Evolutionary conservation across 768 basidiomycete genomes (phyloP), one percentile per base, ranked within the genome.

Genomic region (Gymnopilus dilepis): DNA sequence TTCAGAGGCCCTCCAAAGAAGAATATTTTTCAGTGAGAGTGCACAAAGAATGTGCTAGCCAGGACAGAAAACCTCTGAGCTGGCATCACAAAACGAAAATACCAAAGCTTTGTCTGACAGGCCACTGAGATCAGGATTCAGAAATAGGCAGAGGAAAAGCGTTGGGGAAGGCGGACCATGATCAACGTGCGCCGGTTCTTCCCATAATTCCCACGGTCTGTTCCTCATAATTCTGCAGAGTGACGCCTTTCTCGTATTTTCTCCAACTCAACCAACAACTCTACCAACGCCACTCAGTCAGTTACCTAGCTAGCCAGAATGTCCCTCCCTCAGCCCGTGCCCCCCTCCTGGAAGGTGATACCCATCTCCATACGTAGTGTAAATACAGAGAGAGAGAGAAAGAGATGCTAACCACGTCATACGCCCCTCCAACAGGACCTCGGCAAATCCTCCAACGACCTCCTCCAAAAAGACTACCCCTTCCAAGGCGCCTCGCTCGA

Each of bases 361-460:
- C 5, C 33, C n/a, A 43, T 42, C 15, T 19, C 26, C n/a, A n/a
- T n/a, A n/a, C n/a, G n/a, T n/a, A n/a, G n/a, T n/a, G n/a, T n/a
- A n/a, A n/a, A n/a, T n/a, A n/a, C n/a, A n/a, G n/a, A n/a, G n/a
- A n/a, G n/a, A n/a, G n/a, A n/a, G n/a, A n/a, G n/a, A n/a, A n/a
- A n/a, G n/a, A n/a, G n/a, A n/a, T n/a, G n/a, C n/a, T n/a, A n/a
- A n/a, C n/a, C n/a, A n/a, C n/a, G n/a, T n/a, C n/a, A n/a, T n/a
- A n/a, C n/a, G n/a, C n/a, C n/a, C n/a, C n/a, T n/a, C 22, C n/a
- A 42, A 38, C 68, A 95, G 93, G 93, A 95, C 77, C 89, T 95
- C 69, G 97, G 97, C 79, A 99, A 98, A 87, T 95, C 95, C 67
- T 94, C 95, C 78, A 93, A 89, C 72, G 97, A 99, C 86, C 80